Conservation (phyloP, 1,284 basidiomycete species). For the Rhodotorula sp. region DNA sequence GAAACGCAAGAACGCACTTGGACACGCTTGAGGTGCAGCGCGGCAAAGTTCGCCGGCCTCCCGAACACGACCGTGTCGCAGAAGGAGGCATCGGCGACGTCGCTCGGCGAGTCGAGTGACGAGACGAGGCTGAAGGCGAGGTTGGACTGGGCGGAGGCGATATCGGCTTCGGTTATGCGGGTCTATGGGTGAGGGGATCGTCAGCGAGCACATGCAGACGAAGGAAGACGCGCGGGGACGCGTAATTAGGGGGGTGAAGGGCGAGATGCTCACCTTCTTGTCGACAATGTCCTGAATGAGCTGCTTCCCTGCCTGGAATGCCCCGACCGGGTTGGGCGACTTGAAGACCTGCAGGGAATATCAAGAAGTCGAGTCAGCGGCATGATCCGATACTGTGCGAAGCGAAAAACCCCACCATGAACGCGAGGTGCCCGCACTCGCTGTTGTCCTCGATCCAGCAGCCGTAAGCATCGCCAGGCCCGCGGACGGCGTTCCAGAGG, state of each 20-base stretch:
- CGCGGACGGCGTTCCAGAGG: conserved; percentile 66
- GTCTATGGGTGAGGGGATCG: conserved; percentile 49
- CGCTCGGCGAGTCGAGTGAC: conserved; percentile 73
- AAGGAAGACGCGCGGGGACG: too few relatives aligned
- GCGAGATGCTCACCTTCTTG: conserved; percentile 54
- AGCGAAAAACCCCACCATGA: conserved; percentile 56
- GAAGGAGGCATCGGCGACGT: conserved; percentile 78
- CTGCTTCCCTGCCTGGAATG: conserved; percentile 71
- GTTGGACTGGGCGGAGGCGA: conserved; percentile 90
- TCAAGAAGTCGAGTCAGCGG: too few relatives aligned
- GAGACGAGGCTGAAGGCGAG: conserved; percentile 80
- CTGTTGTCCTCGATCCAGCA: conserved; percentile 82
- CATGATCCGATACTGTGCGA: too few relatives aligned
- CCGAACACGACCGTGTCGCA: conserved; percentile 74
- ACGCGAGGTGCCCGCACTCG: conserved; percentile 77
- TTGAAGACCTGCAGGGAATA: conserved; percentile 50
- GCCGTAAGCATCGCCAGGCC: conserved; percentile 55
- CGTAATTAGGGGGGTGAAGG: not conserved
- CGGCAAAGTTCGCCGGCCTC: conserved; percentile 68
- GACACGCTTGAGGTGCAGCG: conserved; percentile 71
- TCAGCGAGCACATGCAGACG: not conserved
- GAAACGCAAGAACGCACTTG: conserved; percentile 48
- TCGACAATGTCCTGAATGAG: conserved; percentile 45
- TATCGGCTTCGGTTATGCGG: conserved; percentile 71
- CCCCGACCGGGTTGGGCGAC: conserved; percentile 83